A percentile compares a stretch with the other conserved stretches of the same genome.
Conservation (phyloP, 2,329 filamentous ascomycete species). For the Coniella lustricola region DNA sequence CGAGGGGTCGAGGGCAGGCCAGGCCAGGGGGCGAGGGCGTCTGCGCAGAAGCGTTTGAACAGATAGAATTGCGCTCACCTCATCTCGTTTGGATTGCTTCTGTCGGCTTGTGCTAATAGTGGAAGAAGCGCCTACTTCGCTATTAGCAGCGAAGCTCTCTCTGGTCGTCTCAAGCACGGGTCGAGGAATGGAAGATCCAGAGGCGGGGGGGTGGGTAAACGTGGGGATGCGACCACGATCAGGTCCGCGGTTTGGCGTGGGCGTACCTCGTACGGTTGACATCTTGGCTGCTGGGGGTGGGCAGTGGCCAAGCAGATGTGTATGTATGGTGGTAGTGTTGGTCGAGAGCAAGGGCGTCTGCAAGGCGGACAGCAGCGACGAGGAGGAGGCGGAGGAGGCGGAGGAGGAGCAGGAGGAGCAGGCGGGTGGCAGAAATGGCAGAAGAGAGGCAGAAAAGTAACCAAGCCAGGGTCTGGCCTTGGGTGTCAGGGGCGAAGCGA, state of each 20-base stretch:
- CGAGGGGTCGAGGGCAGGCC: too few relatives aligned
- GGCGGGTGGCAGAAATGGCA: too few relatives aligned
- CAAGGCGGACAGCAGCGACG: too few relatives aligned
- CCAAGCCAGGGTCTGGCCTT: too few relatives aligned
- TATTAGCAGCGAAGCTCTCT: conserved; percentile 37
- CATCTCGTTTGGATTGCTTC: conserved; percentile 96
- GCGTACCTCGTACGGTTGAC: conserved; percentile 60
- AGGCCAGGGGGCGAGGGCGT: too few relatives aligned
- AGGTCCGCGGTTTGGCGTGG: conserved; percentile 59
- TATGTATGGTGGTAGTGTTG: neutral
- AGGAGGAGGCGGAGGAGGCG: too few relatives aligned
- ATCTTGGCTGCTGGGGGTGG: neutral
- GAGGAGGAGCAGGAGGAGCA: too few relatives aligned
- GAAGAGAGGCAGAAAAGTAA: too few relatives aligned
- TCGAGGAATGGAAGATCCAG: conserved; percentile 60
- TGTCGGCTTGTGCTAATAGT: conserved; percentile 88
- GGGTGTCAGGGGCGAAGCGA: too few relatives aligned
- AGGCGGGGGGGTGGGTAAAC: conserved; percentile 53
- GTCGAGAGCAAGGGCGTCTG: too few relatives aligned
- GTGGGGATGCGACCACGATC: conserved; percentile 47
- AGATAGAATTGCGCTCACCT: conserved; percentile 56
- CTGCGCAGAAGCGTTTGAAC: too few relatives aligned
- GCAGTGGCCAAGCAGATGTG: neutral
- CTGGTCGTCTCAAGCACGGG: conserved; percentile 51
- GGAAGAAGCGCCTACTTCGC: conserved; percentile 51